These are phyloP conservation scores for Glomus cerebriforme DNA, from an alignment of 192 early-diverging fungal genomes.

Conservation along the genomic window DNA sequence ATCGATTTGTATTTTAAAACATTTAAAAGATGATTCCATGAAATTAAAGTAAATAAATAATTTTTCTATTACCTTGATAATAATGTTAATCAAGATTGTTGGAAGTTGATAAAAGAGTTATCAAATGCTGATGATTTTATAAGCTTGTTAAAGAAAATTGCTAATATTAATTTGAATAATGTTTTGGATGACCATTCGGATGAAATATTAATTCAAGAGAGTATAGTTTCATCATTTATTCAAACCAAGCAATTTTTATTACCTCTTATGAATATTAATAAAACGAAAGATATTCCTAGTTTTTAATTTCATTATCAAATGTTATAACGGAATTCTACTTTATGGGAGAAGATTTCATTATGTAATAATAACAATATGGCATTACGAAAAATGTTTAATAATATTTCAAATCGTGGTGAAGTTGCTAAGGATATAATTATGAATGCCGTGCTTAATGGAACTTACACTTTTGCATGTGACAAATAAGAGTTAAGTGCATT, in stretches of 20 bases:
- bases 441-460: slow-evolving; percentile 28
- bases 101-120: slow-evolving; percentile 4
- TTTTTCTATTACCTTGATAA: background rate
- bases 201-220: slow-evolving; percentile 30
- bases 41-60: background rate
- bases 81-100: background rate
- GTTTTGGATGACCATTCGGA: slow-evolving; percentile 33
- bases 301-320: background rate
- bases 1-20: background rate
- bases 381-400: slow-evolving; percentile 25
- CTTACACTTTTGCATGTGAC: slow-evolving; percentile 27
- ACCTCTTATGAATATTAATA: background rate
- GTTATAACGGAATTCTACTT: background rate
- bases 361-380: slow-evolving; percentile 28
- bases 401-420: slow-evolving; percentile 6
- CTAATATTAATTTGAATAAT: slow-evolving; percentile 34
- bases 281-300: background rate
- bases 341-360: slow-evolving; percentile 11
- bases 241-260: slow-evolving; percentile 31
- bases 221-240: slow-evolving; percentile 21
- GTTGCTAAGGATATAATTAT: background rate
- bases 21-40: background rate
- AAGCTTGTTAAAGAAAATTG: background rate
- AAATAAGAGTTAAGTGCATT: slow-evolving; percentile 2
- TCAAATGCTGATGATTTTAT: slow-evolving; percentile 5